Evolutionary conservation across 352 stramenopile species (phyloP).

Genomic region (Globisporangium acanthophoron): DNA sequence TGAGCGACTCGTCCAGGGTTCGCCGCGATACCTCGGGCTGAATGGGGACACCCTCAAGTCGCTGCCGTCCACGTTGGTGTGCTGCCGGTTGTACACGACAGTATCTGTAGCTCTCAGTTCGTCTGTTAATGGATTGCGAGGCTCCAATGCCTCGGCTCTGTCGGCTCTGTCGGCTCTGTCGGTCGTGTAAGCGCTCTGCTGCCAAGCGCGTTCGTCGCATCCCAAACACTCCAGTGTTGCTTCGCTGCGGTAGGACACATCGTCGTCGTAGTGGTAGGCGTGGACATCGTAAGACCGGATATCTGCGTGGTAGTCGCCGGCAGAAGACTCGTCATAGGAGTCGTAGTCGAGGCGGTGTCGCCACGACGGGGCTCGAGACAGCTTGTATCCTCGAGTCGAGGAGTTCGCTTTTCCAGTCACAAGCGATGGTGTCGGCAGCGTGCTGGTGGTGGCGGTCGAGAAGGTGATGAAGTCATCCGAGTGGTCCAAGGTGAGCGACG

Average conservation of each 20-base stretch:
- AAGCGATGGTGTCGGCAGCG: not conserved
- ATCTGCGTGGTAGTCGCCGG: not conserved
- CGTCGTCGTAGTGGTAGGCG: not conserved
- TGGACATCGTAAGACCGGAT: not conserved
- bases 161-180: constrained; percentile 3
- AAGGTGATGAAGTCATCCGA: not conserved
- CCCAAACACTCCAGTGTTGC: constrained; percentile 2
- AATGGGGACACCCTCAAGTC: constrained; percentile 27
- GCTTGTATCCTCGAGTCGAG: not conserved
- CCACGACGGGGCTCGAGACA: constrained; percentile 1
- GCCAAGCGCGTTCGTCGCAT: not conserved
- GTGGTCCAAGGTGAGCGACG: constrained; percentile 2
- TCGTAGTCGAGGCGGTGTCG: not conserved
- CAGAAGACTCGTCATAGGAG: not conserved
- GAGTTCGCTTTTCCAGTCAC: not conserved
- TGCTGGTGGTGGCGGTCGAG: not conserved
- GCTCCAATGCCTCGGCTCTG: constrained; percentile 4
- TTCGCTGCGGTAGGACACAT: not conserved
- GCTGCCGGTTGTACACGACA: constrained; percentile 10
- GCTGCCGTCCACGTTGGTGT: constrained; percentile 47
- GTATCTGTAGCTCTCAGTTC: constrained; percentile 18
- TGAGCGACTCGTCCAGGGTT: not conserved
- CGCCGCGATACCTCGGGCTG: not conserved
- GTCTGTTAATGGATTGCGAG: constrained; percentile 10
- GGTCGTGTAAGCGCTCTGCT: not conserved